phyloP scores from a whole-genome alignment of 2,329 filamentous ascomycete genomes.

The Malbranchea cinnamomea region DNA sequence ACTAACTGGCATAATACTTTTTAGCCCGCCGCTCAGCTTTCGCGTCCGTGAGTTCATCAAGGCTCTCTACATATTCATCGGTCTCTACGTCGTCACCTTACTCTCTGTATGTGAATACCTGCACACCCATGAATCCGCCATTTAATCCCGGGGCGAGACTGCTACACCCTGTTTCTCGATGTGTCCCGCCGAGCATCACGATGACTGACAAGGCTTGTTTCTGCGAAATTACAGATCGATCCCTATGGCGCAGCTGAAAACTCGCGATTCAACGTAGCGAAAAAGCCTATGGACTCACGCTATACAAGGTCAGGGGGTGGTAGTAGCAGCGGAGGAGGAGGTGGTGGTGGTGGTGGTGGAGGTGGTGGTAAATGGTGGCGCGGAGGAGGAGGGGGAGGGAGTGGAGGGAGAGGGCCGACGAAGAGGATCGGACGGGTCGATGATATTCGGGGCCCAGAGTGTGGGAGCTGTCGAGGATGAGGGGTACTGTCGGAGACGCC shows the following conservation, averaged over 20 bases:
- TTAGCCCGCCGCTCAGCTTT: conserved; percentile 30
- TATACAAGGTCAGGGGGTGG: conserved; percentile 15
- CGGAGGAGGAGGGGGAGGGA: conserved; percentile 6
- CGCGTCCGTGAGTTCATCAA: conserved; percentile 28
- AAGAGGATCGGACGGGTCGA: conserved; percentile 31
- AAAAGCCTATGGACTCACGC: conserved; percentile 9
- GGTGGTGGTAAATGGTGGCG: conserved; percentile 5
- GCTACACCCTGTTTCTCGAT: conserved; percentile 1
- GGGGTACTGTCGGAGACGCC: too few species aligned
- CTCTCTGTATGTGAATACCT: conserved; percentile 27
- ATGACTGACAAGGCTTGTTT: conserved; percentile 2
- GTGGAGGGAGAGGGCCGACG: conserved; percentile 13
- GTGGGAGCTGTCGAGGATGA: conserved; percentile 29
- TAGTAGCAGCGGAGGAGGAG: conserved; percentile 16
- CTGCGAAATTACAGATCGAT: conserved; percentile 22
- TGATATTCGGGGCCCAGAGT: conserved; percentile 35
- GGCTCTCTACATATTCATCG: conserved; percentile 31
- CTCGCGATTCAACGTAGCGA: conserved; percentile 31
- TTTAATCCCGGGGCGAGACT: background rate
- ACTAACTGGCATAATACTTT: conserved; percentile 1
- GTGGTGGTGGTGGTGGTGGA: conserved; percentile 9
- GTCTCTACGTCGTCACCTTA: conserved; percentile 34
- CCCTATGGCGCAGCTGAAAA: conserved; percentile 30
- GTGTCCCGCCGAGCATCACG: too few species aligned
- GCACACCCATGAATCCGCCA: background rate